Conservation (phyloP, 345 rosid species). For the Anastatica hierochuntica region DNA sequence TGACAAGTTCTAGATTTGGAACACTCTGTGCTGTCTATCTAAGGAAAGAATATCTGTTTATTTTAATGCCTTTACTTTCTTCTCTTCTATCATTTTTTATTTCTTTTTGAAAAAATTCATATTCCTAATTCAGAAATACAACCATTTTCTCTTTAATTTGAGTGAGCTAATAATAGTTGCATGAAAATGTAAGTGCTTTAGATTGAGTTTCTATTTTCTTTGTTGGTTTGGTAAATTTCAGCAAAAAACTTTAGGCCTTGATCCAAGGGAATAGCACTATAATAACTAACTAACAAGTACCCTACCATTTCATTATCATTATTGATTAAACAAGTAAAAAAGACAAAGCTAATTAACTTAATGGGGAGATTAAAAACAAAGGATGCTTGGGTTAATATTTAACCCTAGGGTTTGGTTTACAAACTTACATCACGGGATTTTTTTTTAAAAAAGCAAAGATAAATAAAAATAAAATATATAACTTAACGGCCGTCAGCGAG, state of each 20-base stretch:
- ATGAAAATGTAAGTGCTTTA: too few relatives aligned
- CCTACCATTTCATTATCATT: not conserved
- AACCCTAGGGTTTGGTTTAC: constrained; percentile 20
- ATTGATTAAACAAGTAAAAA: not conserved
- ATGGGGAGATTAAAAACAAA: not conserved
- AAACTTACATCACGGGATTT: constrained; percentile 16
- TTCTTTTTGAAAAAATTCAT: not conserved
- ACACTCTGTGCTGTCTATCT: constrained; percentile 27
- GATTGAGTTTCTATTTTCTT: too few relatives aligned
- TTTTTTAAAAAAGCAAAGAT: not conserved
- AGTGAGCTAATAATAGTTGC: too few relatives aligned
- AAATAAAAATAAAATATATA: not conserved
- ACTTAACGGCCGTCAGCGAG: constrained; percentile 59
- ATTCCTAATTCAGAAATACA: too few relatives aligned
- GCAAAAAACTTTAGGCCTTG: not conserved
- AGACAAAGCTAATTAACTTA: constrained; percentile 18
- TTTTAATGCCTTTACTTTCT: constrained; percentile 6
- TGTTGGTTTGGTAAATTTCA: too few relatives aligned
- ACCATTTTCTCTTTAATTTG: too few relatives aligned
- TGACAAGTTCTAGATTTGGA: constrained; percentile 25
- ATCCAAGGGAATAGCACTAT: not conserved
- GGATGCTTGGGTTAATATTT: constrained; percentile 11
- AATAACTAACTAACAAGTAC: not conserved
- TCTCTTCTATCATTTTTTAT: not conserved
- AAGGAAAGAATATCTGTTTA: constrained; percentile 25